Conservation (phyloP, 352 stramenopile species). For the Thraustochytrium sp. region DNA sequence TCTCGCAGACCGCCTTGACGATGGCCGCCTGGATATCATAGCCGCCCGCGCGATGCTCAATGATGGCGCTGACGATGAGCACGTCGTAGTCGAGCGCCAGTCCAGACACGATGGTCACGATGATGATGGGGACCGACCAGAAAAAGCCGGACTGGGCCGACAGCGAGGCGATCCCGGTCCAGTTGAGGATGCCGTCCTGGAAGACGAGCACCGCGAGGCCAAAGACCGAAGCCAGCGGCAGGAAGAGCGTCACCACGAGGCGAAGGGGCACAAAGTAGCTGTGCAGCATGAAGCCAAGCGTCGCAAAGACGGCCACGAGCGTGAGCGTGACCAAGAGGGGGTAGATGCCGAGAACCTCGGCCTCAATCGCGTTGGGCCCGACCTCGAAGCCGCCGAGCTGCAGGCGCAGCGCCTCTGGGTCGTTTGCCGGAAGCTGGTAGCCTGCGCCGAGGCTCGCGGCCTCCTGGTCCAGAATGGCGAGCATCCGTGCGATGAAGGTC, state of each 20-base stretch:
- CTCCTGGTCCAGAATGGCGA: conserved; percentile 10
- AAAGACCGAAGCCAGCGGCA: conserved; percentile 53
- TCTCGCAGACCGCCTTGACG: conserved; percentile 48
- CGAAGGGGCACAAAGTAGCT: conserved; percentile 50
- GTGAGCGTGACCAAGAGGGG: conserved; percentile 48
- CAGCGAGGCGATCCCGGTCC: conserved; percentile 22
- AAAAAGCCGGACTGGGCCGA: conserved; percentile 46
- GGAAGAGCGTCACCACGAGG: conserved; percentile 47
- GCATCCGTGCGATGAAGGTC: conserved; percentile 46
- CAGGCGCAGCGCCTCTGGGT: conserved; percentile 33
- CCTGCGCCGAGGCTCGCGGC: no score
- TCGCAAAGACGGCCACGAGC: conserved; percentile 49
- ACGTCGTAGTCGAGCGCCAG: conserved; percentile 55
- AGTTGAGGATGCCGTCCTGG: conserved; percentile 49
- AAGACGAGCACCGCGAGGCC: conserved; percentile 52
- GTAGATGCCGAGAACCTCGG: conserved; percentile 49
- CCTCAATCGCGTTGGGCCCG: conserved; percentile 49
- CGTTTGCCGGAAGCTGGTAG: no score
- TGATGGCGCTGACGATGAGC: conserved; percentile 52
- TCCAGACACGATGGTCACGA: conserved; percentile 53
- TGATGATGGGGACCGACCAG: conserved; percentile 53
- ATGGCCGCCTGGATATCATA: conserved; percentile 47
- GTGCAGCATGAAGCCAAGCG: conserved; percentile 52
- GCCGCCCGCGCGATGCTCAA: conserved; percentile 49
- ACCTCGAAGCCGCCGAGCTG: conserved; percentile 48